Conservation (phyloP, 805 yeast species). For the Candida multigemmis region DNA sequence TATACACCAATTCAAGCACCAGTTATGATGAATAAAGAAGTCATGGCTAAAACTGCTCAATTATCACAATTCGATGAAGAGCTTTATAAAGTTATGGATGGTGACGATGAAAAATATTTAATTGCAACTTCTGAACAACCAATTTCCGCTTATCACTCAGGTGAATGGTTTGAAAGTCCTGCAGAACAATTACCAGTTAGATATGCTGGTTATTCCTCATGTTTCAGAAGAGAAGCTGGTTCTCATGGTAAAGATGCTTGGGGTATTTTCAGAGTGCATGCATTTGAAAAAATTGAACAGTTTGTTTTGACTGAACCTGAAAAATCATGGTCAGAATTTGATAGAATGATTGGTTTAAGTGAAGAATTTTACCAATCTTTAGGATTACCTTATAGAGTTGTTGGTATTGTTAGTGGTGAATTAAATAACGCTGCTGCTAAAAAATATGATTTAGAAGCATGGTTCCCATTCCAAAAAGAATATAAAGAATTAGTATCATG, state of each 20-base stretch:
- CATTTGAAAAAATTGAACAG: constrained; percentile 97
- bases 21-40: constrained; percentile 99
- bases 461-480: constrained; percentile 99
- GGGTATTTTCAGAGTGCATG: constrained; percentile 99
- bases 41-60: constrained; percentile 99
- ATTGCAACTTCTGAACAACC: constrained; percentile 99
- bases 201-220: constrained; percentile 96
- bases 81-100: constrained; percentile 92
- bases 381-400: constrained; percentile 93
- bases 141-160: constrained; percentile 92
- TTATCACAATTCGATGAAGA: constrained; percentile 97
- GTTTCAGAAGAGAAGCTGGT: constrained; percentile 99
- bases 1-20: constrained; percentile 95
- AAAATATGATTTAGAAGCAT: constrained; percentile 97
- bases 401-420: constrained; percentile 97
- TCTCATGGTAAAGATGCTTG: constrained; percentile 99
- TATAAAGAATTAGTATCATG: constrained; percentile 97
- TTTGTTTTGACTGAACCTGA: constrained; percentile 95
- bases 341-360: constrained; percentile 82
- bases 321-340: constrained; percentile 96
- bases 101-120: constrained; percentile 94
- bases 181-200: constrained; percentile 92
- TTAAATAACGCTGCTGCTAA: constrained; percentile 98
- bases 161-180: constrained; percentile 98
- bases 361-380: constrained; percentile 91